Base-by-base conservation (phyloP, 495 filamentous ascomycete genomes). In the Cairneyella variabilis region DNA sequence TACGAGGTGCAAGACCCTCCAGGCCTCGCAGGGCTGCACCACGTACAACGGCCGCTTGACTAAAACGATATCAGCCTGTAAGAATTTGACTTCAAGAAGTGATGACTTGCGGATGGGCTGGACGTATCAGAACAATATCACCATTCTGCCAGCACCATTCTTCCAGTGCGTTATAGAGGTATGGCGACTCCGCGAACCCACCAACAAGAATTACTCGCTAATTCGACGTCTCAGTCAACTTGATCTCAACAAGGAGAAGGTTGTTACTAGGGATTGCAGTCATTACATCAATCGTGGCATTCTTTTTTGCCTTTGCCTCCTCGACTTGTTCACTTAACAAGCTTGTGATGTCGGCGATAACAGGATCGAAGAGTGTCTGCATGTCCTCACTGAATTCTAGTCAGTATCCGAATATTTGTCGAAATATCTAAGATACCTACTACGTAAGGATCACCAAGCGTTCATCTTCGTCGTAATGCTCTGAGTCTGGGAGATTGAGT, bases 181-280 rank as follows among this genome's bases (percentile, higher is more conserved):
- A 68, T 17, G 30, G 21, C 3, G 62, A 70, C 32, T 64, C 67
- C 2, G 57, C 66, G 25, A 70, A 66, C 3, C 67, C 64, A 0
- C 66, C 64, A 32, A 70, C 58, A 11, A 70, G 36, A 47, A 70
- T 50, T 9, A 68, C 62, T 42, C 47, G 63, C 67, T 57, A 30
- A 25, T 43, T 25, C 30, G 20, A 9, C 14, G 48, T 39, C 8
- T 28, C 14, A 57, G 32, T 40, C 25, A 40, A 14, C 3, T 3
- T n/a, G n/a, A n/a, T 18, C 1, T 32, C 17, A 7, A 46, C 14
- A n/a, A n/a, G n/a, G n/a, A n/a, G n/a, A n/a, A n/a, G 28, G 11
- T 39, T n/a, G 20, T 38, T 20, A 50, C 14, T 22, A 50, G 9
- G 7, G 8, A 50, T 16, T 20, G 47, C 20, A 38, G 18, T 23